Base-by-base conservation (phyloP, 352 stramenopile genomes). In the Globisporangium irregulare region DNA sequence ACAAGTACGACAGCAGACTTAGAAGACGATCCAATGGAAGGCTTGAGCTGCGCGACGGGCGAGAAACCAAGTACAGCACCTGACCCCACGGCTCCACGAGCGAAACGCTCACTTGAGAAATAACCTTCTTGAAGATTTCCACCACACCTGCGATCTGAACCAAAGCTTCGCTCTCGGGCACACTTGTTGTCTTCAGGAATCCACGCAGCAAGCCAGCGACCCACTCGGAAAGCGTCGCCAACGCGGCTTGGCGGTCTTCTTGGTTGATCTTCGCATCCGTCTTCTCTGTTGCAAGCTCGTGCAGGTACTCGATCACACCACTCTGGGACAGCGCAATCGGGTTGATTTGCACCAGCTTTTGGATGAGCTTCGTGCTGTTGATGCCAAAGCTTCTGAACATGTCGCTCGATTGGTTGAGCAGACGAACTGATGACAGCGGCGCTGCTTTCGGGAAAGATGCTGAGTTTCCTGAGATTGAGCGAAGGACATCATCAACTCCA, bases 401-500 rank as follows among this genome's bases (percentile, higher is more conserved):
- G 41, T 81, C 73, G 10, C 63, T 74, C 34, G 73, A 67, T 53
- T 86, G 82, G 53, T 86, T 88, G 8, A 92, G 58, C 18, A 92
- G 56, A 18, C 82, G 82, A 15, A 90, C 76, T 4, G 75, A 79
- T 1, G 84, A 90, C 14, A 92, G 64, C 7, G 81, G 81, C 15
- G 71, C 50, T 15, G 81, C 53, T 61, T 84, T 83, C 7, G 84
- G 84, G 63, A 81, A 87, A n/a, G 77, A 73, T 20, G 76, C 71
- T 0, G 71, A 64, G 20, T 64, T 81, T 53, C 71, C 79, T 1
- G 80, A 82, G 29, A 92, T 62, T 62, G 84, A 83, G 4, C 73
- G 72, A 43, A 92, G 71, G 0, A 91, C 68, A 41, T 92, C 84
- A 34, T 74, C 84, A 27, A 94, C 84, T 25, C 86, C 86, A 62